phyloP scores from a whole-genome alignment of 305 asterid species.

The Fraxinus xanthoxyloides region DNA sequence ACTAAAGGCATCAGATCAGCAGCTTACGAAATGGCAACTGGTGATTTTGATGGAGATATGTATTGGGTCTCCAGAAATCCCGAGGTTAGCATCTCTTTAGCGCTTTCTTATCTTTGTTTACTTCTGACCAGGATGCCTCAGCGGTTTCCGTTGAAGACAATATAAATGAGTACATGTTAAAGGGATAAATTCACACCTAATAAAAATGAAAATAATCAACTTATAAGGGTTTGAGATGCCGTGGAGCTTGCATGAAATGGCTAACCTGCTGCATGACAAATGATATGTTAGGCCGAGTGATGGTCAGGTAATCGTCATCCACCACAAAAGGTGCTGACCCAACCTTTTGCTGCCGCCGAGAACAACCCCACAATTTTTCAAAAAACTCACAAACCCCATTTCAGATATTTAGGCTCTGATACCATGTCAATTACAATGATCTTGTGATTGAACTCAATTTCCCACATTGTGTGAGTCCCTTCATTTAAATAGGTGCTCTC shows the following conservation, averaged over 20 bases:
- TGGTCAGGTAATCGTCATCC: not conserved
- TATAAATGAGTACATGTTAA: not conserved
- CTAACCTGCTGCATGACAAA: not conserved
- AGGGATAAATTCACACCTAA: not conserved
- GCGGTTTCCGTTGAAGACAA: not conserved
- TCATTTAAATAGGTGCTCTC: not conserved
- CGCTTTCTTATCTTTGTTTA: not conserved
- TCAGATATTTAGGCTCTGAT: not conserved
- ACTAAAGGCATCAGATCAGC: constrained; percentile 69
- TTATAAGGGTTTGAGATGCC: not conserved
- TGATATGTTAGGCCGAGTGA: not conserved
- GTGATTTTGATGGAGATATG: constrained; percentile 90
- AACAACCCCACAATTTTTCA: not conserved
- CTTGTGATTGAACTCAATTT: not conserved
- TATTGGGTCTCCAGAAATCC: constrained; percentile 84
- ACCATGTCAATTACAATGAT: not conserved
- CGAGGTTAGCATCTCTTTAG: constrained; percentile 44
- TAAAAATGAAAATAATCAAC: not conserved
- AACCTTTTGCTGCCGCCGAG: not conserved
- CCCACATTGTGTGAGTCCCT: not conserved
- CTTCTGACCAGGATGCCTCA: not conserved
- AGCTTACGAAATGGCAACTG: constrained; percentile 82
- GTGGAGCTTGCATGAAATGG: not conserved
- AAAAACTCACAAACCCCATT: not conserved
- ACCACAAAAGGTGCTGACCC: not conserved